Evolutionary conservation across 176 grass and related monocot genomes (phyloP).

Genomic region (Zoysia japonica): DNA sequence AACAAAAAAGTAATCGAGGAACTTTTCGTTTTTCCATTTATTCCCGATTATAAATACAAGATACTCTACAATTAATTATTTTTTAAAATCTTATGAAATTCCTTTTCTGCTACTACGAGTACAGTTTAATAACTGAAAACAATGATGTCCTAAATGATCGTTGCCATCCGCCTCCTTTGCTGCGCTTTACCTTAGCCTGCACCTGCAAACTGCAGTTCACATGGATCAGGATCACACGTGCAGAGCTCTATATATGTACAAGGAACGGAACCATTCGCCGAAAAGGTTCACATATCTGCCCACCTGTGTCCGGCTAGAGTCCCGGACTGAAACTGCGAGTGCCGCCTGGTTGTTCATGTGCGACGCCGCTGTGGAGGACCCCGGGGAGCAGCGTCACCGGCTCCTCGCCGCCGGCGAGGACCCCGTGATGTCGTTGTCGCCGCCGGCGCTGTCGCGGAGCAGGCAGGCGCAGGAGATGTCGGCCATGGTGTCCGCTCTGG

Average conservation of each 20-base stretch:
- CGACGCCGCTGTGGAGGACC: slow-evolving; percentile 57
- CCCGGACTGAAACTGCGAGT: no score
- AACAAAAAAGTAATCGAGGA: no score
- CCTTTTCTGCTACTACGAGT: background rate
- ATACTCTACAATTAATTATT: no score
- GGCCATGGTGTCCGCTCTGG: slow-evolving; percentile 68
- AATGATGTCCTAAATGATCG: background rate
- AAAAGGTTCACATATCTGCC: background rate
- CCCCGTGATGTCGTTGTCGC: background rate
- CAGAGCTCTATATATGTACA: slow-evolving; percentile 3
- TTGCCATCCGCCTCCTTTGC: background rate
- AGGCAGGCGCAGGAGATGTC: slow-evolving; percentile 72
- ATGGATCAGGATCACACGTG: background rate
- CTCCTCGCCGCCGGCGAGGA: background rate
- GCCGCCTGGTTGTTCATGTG: slow-evolving; percentile 30
- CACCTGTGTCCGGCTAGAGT: no score
- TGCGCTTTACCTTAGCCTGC: no score
- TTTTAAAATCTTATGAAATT: no score
- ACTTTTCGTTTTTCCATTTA: no score
- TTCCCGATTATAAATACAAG: no score
- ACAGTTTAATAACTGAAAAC: background rate
- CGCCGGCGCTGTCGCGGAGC: slow-evolving; percentile 31
- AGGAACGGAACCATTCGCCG: background rate
- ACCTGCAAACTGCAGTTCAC: background rate
- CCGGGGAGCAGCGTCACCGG: slow-evolving; percentile 20